Evolutionary conservation across 192 early-diverging fungal species (phyloP), one percentile per base, ranked within the genome.

Genomic region (Entomortierella chlamydospora): DNA sequence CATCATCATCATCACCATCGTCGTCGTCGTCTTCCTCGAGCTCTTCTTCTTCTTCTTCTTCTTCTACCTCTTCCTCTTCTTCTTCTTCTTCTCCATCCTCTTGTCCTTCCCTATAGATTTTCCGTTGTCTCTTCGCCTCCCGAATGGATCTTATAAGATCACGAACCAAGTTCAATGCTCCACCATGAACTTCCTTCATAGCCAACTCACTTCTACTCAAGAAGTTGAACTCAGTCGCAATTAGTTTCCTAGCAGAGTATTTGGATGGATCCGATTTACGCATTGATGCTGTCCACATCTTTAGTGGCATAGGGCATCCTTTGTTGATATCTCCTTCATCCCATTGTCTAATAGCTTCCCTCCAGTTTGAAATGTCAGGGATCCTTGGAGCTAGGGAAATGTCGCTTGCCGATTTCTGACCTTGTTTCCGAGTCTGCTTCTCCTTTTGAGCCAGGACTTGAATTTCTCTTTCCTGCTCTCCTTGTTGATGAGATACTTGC

Each of bases 191-290:
- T 1, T 54, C 64, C 10, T 30, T 41, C 64, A 66, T 66, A 18
- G 51, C 53, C 6, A 15, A 10, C 30, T 55, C 53, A 34, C 26
- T 66, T 33, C 53, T 56, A 5, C 53, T 28, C 23, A 66, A 31
- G 7, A 30, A 34, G 18, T 41, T 18, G n/a, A 43, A 66, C 20
- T 66, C 64, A 23, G 34, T 56, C 0, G 23, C 64, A 28, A 55
- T 66, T 30, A 52, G 31, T 47, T 64, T 64, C 25, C 62, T 50
- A 15, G 49, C 45, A 29, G 62, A 64, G 34, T 66, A 66, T 37
- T 33, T 66, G 22, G 64, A 26, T 4, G 53, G 64, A 28, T 66
- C 54, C 17, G 64, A 28, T 18, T 41, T 56, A 18, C 64, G 25
- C 52, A 66, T 66, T 9, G 15, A 11, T 55, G 30, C 10, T 42